Base-by-base conservation (phyloP, 2,329 filamentous ascomycete species). In the Aspergillus quadricinctus region DNA sequence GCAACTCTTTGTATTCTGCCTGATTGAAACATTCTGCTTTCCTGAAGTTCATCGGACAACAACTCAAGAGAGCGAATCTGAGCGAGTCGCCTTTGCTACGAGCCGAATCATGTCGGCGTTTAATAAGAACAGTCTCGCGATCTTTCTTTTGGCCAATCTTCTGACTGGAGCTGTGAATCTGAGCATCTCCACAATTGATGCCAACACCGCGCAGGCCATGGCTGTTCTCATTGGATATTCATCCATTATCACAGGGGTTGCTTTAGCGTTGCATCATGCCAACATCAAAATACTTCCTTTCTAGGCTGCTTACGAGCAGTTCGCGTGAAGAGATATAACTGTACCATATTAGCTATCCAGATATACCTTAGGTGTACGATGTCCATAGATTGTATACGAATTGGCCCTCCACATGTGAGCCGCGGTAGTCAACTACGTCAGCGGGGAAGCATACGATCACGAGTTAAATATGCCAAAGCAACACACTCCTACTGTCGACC, bases 151-250 rank as follows among this genome's bases (percentile, higher is more conserved):
- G 40, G 92, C 94, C 2, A 99, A 99, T 69, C 74, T 99, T 49
- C 74, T 96, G 60, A 99, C 94, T 0, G 94, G 94, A 0, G 69
- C 91, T 17, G 88, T 97, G 53, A 99, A 99, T 71, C 80, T 99
- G 80, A 89, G 87, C 3, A 74, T 97, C 54, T 87, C 88, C 41
- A 99, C 94, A 2, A 75, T 97, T 61, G 83, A 93, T 69, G 85
- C 88, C 61, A 80, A 80, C 4, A 82, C 84, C 8, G 65, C 81
- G 3, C 72, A 77, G 55, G 84, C 92, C 0, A 90, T 96, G 84
- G 86, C 73, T 0, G 85, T 97, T 35, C 72, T 99, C 61, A 73
- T 90, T 23, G 83, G 72, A 4, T 97, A 97, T 73, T 87, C 87
- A 51, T 82, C 78, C 2, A 75, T 81, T 0, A 59, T 97, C 48